phyloP scores from a whole-genome alignment of 2,329 filamentous ascomycete species.

The Sclerotinia minor region DNA sequence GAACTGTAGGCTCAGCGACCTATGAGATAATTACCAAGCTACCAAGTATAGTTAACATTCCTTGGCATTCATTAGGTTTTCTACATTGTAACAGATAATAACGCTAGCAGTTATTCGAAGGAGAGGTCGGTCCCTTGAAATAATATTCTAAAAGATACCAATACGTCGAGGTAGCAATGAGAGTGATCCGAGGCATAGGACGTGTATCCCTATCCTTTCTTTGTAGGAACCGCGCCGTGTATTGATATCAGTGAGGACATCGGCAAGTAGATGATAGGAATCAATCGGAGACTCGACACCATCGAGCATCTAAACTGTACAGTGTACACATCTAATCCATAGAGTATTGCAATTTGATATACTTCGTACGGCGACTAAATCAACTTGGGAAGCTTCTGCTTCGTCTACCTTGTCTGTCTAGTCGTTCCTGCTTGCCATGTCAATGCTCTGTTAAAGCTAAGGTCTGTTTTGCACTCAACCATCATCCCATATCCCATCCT shows the following conservation, averaged over 20 bases:
- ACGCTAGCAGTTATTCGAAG: no score
- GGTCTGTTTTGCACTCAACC: not conserved
- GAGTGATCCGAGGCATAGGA: not conserved
- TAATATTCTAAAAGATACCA: not conserved
- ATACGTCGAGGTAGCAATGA: not conserved
- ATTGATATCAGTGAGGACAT: not conserved
- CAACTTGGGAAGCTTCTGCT: not conserved
- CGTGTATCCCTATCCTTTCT: no score
- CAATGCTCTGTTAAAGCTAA: slow-evolving; percentile 1
- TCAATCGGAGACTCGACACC: not conserved
- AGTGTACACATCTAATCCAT: not conserved
- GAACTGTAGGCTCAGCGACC: not conserved
- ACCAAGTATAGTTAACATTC: not conserved
- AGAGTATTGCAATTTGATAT: not conserved
- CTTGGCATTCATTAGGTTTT: not conserved
- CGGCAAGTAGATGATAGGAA: not conserved
- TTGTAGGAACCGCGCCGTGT: not conserved
- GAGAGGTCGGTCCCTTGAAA: no score
- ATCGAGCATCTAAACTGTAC: not conserved
- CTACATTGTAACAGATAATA: not conserved
- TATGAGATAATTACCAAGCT: not conserved
- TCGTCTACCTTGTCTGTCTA: not conserved
- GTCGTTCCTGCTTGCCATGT: slow-evolving; percentile 5
- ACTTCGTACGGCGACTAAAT: not conserved
- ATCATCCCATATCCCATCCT: not conserved